phyloP scores from a whole-genome alignment of 2,329 filamentous ascomycete genomes.

The Raffaelea albimanens region DNA sequence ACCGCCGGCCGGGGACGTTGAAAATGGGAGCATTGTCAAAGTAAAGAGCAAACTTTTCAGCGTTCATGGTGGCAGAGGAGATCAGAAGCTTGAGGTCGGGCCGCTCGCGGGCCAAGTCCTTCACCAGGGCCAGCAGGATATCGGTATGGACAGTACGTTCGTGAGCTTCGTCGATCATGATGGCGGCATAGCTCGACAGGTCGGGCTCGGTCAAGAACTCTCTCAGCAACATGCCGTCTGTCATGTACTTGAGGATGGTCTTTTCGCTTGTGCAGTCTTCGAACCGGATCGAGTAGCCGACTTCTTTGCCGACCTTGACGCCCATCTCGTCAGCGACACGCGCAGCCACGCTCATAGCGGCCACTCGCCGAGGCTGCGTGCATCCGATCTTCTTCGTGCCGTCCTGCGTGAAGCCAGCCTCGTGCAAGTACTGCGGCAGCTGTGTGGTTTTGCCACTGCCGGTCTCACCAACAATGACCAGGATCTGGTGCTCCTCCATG shows the following conservation, averaged over 20 bases:
- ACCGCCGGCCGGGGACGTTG: constrained; percentile 82
- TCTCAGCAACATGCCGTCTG: constrained; percentile 86
- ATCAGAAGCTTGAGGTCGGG: constrained; percentile 86
- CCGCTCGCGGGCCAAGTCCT: constrained; percentile 74
- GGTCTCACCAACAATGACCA: constrained; percentile 92
- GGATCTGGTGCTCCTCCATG: constrained; percentile 71
- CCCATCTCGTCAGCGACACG: constrained; percentile 93
- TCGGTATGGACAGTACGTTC: constrained; percentile 88
- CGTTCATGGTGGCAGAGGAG: constrained; percentile 89
- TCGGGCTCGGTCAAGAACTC: constrained; percentile 87
- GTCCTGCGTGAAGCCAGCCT: constrained; percentile 78
- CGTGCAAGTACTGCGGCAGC: constrained; percentile 84
- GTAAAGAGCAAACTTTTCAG: constrained; percentile 82
- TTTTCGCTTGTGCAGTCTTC: constrained; percentile 88
- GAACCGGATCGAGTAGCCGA: constrained; percentile 91
- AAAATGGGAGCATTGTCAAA: constrained; percentile 92
- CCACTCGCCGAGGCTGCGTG: constrained; percentile 89
- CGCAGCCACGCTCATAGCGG: constrained; percentile 94
- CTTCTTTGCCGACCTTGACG: constrained; percentile 80
- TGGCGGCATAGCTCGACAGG: constrained; percentile 67
- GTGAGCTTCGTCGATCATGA: constrained; percentile 97
- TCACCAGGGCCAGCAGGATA: constrained; percentile 77
- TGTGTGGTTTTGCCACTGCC: constrained; percentile 95
- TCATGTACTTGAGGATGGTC: constrained; percentile 92
- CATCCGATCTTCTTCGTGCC: constrained; percentile 74